A percentile compares a stretch with the other conserved stretches of the same genome.
Conservation (phyloP, 345 rosid genomes). For the Tarenaya hassleriana region DNA sequence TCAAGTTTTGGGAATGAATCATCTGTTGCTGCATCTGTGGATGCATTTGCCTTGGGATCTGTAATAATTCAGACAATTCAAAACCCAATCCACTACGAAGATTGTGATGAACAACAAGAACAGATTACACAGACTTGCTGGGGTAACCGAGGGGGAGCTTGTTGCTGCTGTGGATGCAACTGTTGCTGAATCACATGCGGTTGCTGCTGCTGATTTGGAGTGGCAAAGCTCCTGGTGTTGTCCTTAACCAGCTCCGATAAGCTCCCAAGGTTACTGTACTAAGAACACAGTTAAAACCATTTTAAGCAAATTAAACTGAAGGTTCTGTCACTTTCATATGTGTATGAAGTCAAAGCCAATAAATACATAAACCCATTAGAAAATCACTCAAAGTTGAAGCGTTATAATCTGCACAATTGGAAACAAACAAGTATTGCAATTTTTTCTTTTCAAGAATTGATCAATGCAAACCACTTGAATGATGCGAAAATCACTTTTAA, state of each 20-base stretch:
- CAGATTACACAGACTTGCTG: constrained; percentile 54
- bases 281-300: constrained; percentile 8
- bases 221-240: constrained; percentile 41
- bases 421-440: background rate
- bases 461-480: constrained; percentile 2
- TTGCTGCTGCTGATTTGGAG: constrained; percentile 62
- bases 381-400: background rate
- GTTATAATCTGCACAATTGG: background rate
- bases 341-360: background rate
- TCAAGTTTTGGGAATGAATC: constrained; percentile 42
- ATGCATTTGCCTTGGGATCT: constrained; percentile 64
- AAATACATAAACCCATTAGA: too few species aligned
- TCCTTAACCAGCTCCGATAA: constrained; percentile 81
- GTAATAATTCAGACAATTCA: constrained; percentile 21
- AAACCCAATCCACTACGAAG: background rate
- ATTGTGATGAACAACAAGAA: constrained; percentile 6
- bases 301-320: constrained; percentile 12
- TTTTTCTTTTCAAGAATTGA: background rate
- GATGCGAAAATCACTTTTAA: background rate
- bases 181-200: constrained; percentile 58
- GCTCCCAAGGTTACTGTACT: constrained; percentile 48
- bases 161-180: constrained; percentile 70
- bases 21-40: constrained; percentile 85
- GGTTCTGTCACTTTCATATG: constrained; percentile 8
- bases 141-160: constrained; percentile 48